Evolutionary conservation across 169 alveolate genomes (phyloP).

Genomic region (Eimeria sp.): DNA sequence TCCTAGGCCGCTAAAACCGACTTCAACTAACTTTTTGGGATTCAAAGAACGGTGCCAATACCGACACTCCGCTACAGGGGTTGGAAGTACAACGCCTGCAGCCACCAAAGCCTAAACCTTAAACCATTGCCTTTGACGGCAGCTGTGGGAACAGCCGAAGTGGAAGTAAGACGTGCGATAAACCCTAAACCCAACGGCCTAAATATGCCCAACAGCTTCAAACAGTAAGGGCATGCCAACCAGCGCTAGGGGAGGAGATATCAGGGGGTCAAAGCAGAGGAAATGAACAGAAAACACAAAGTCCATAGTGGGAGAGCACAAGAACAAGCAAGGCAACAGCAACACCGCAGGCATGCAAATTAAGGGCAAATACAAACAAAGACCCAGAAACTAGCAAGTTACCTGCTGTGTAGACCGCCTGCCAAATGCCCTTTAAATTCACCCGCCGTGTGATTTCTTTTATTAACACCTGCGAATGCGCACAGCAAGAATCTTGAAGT

Average conservation of each 20-base stretch:
- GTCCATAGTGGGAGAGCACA: background rate
- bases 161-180: too few species aligned
- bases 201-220: too few species aligned
- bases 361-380: background rate
- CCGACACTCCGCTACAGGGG: slow-evolving; percentile 96
- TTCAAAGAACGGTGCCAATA: slow-evolving; percentile 92
- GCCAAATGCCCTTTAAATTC: slow-evolving; percentile 97
- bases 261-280: too few species aligned
- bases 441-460: slow-evolving; percentile 99
- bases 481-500: too few species aligned
- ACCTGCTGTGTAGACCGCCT: slow-evolving; percentile 93
- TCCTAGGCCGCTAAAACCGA: slow-evolving; percentile 88
- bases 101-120: background rate
- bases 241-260: background rate
- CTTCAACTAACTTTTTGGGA: slow-evolving; percentile 89
- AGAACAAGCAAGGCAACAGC: background rate
- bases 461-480: slow-evolving; percentile 88
- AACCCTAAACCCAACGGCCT: too few species aligned
- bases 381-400: background rate
- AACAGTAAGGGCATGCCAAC: background rate
- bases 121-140: too few species aligned
- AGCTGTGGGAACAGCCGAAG: too few species aligned
- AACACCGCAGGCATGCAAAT: background rate
- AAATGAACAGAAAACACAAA: background rate
- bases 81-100: slow-evolving; percentile 98